Base-by-base conservation (phyloP, 2,329 filamentous ascomycete genomes). In the Penicillium griseofulvum region DNA sequence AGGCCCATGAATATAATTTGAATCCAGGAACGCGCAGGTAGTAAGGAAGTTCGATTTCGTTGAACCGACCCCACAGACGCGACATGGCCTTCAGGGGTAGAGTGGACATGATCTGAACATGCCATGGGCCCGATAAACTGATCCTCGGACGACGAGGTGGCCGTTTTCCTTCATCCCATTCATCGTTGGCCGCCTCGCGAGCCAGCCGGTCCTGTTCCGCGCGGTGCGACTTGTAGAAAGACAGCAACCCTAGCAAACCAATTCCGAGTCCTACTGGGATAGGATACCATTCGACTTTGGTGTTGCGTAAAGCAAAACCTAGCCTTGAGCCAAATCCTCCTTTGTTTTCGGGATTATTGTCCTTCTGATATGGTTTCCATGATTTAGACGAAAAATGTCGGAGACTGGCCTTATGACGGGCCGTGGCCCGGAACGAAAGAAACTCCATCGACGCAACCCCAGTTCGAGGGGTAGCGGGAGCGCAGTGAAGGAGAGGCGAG, bases 61-160 rank as follows among this genome's bases (percentile, higher is more conserved):
- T 97, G 79, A 97, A 96, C 49, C 81, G 84, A 36, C 92, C 92
- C 92, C 92, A 97, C 60, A 95, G 70, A 44, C 92, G 84, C 33
- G 91, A 96, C 42, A 97, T 82, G 34, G 90, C 91, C 77, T 97
- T 97, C 59, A 97, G 80, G 33, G 92, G 92, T 57, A 97, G 78
- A 2, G 91, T 96, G 8, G 91, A 95, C 89, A 97, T 96, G 71
- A 97, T 84, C 71, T 92, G 89, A 49, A 97, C 90, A 69, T 93
- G 90, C 90, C 92, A 96, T 72, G 92, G 91, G 26, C 92, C 92
- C 54, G 90, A 89, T 2, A 90, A 91, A 36, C 89, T 83, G 67
- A 96, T 85, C 56, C 86, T 82, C 45, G 83, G 63, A n/a, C 63
- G 78, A 59, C 85, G 78, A 58, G 77, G 80, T 34, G 81, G 81